A percentile compares a stretch with the other conserved stretches of the same genome.
Evolutionary conservation across 495 filamentous ascomycete species (phyloP).

Genomic region (Aspergillus egyptiacus): DNA sequence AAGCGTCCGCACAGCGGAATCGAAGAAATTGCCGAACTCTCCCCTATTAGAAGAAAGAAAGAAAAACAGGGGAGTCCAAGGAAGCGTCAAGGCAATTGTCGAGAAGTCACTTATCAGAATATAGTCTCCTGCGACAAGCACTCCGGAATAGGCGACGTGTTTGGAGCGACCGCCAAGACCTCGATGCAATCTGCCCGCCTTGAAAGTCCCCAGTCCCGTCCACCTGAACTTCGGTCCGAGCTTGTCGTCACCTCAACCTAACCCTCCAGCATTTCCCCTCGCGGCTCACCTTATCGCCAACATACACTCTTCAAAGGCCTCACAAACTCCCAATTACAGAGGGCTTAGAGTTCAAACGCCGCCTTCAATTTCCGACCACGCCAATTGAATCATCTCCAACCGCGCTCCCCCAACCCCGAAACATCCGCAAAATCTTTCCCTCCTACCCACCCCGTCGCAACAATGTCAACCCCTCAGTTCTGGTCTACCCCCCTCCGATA

Average conservation of each 20-base stretch:
- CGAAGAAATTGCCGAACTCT: constrained; percentile 14
- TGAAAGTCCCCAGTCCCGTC: no score
- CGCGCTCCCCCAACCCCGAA: background rate
- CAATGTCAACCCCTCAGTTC: constrained; percentile 72
- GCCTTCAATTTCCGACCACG: background rate
- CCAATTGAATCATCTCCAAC: constrained; percentile 13
- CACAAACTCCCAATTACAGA: background rate
- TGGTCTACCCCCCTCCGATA: constrained; percentile 75
- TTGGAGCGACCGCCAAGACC: constrained; percentile 44
- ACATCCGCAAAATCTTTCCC: constrained; percentile 9
- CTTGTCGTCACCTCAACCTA: constrained; percentile 10
- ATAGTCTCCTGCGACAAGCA: background rate
- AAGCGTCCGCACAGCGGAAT: constrained; percentile 38
- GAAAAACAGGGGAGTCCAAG: constrained; percentile 14
- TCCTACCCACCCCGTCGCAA: constrained; percentile 21
- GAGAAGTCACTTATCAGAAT: constrained; percentile 6
- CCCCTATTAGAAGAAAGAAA: constrained; percentile 17
- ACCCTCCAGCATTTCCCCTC: constrained; percentile 3
- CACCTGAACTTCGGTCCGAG: constrained; percentile 13
- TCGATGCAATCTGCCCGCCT: constrained; percentile 26
- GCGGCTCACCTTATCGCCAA: background rate
- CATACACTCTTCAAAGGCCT: background rate
- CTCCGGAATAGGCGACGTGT: constrained; percentile 45
- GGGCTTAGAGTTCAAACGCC: background rate
- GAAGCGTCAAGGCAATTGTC: constrained; percentile 21